Evolutionary conservation across 371 early-diverging fungal genomes (phyloP), one percentile per base, ranked within the genome.

Genomic region (Mortierella sp.): DNA sequence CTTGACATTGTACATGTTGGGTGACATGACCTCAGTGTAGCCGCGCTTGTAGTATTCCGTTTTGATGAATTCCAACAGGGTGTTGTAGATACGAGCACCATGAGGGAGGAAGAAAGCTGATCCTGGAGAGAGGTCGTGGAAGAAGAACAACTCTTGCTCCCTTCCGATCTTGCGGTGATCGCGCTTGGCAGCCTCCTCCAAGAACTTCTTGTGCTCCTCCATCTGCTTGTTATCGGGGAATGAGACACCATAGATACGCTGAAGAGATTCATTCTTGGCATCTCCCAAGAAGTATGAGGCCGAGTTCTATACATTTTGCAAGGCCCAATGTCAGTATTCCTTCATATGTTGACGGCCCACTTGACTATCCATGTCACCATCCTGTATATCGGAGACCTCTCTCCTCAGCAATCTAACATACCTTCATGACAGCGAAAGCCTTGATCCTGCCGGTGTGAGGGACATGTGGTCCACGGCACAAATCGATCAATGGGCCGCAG

Each of bases 391-490:
- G n/a, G n/a, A n/a, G n/a, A n/a, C n/a, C 34, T 7, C 34, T 10
- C 34, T 34, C 34, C 34, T 34, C 10, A 7, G 34, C 34, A 34
- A 10, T 10, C 34, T 14, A n/a, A 34, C 59, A 43, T 58, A 86
- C 87, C 86, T 96, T 98, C 76, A 91, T 90, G 51, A 99, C 89
- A 24, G 94, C 89, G 58, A 99, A 90, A 17, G 98, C 89, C 85
- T 98, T 99, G 74, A 99, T 93, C 61, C 90, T 86, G 41, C 96
- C 95, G 37, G 99, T 99, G 82, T 92, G 86, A 55, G 95, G 95
- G 60, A 99, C 89, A 80, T 99, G 99, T 56, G 99, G 99, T 40
- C 99, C 99, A 69, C 89, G 83, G 86, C 99, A 99, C 84, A 99
- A 87, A 90, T 99, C 99, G 58, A 98, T 96, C 72, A 99, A 88